Evolutionary conservation across 192 early-diverging fungal genomes (phyloP).

Genomic region (Lunasporangiospora selenospora): DNA sequence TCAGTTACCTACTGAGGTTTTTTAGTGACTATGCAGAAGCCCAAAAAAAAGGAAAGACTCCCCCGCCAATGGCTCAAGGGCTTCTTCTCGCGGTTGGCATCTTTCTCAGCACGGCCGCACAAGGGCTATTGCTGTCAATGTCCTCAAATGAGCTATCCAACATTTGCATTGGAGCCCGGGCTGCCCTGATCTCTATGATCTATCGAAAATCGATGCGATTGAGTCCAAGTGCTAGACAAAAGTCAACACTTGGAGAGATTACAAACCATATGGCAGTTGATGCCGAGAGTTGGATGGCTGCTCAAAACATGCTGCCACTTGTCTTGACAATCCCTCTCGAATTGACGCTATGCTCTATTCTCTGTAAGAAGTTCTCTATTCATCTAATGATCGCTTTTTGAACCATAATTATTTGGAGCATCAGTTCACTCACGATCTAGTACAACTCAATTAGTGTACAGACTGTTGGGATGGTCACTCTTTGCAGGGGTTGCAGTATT

Average conservation of each 20-base stretch:
- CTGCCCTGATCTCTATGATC: conserved; percentile 75
- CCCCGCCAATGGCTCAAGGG: conserved; percentile 11
- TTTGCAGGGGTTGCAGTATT: conserved; percentile 25
- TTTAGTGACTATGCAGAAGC: conserved; percentile 40
- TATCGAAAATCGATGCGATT: conserved; percentile 83
- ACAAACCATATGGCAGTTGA: conserved; percentile 73
- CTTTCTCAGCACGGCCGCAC: conserved; percentile 19
- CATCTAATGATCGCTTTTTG: no score
- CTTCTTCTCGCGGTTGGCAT: conserved; percentile 25
- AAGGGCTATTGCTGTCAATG: conserved; percentile 20
- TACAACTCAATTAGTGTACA: conserved; percentile 13
- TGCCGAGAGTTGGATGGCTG: conserved; percentile 61
- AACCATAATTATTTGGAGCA: no score
- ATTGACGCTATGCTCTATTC: no score
- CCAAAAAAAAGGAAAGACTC: conserved; percentile 14
- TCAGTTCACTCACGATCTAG: no score
- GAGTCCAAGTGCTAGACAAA: conserved; percentile 55
- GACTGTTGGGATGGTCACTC: conserved; percentile 30
- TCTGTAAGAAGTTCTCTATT: no score
- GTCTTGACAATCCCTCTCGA: conserved; percentile 55
- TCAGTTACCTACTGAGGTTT: conserved; percentile 22
- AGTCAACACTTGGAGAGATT: conserved; percentile 35
- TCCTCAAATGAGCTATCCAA: conserved; percentile 49
- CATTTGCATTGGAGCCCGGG: conserved; percentile 69
- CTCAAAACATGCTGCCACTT: conserved; percentile 9